Evolutionary conservation across 139 green algal species (phyloP), one percentile per base, ranked within the genome.

Genomic region (Zygnema circumcarinatum): DNA sequence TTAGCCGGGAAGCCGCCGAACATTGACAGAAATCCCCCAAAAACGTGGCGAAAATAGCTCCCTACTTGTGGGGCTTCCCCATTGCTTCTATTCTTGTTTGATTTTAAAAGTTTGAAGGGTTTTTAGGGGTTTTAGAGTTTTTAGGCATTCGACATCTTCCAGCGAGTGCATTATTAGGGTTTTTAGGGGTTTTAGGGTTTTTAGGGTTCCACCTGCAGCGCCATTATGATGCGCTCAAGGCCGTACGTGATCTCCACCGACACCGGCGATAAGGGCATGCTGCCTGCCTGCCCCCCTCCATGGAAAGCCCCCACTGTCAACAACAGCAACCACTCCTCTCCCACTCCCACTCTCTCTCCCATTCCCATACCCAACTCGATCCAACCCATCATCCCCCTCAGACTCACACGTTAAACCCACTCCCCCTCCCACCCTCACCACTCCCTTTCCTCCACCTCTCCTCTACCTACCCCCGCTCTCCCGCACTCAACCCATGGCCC

Each of bases 161-260:
- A n/a, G n/a, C n/a, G n/a, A n/a, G n/a, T n/a, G n/a, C n/a, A n/a
- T n/a, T n/a, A n/a, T n/a, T n/a, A n/a, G n/a, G n/a, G n/a, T n/a
- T n/a, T n/a, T n/a, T n/a, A n/a, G n/a, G n/a, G n/a, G n/a, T n/a
- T n/a, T n/a, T n/a, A n/a, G n/a, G n/a, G n/a, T n/a, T n/a, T n/a
- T n/a, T n/a, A n/a, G n/a, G n/a, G n/a, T n/a, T n/a, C n/a, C 29
- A 85, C 85, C 91, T 98, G 96, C 68, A 98, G 92, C 0, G 95
- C 74, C 96, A 98, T 99, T 56, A 99, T 88, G 91, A 99, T 99
- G 40, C 97, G 94, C 94, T 99, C 97, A 76, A 99, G 83, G 25
- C 97, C 97, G 89, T 99, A 99, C 0, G 97, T 99, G 83, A 99
- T 99, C 92, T 99, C 97, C 67, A 99, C 96, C 0, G 94, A 92